Conservation (phyloP, 2,329 filamentous ascomycete genomes). For the Diaporthe eres region DNA sequence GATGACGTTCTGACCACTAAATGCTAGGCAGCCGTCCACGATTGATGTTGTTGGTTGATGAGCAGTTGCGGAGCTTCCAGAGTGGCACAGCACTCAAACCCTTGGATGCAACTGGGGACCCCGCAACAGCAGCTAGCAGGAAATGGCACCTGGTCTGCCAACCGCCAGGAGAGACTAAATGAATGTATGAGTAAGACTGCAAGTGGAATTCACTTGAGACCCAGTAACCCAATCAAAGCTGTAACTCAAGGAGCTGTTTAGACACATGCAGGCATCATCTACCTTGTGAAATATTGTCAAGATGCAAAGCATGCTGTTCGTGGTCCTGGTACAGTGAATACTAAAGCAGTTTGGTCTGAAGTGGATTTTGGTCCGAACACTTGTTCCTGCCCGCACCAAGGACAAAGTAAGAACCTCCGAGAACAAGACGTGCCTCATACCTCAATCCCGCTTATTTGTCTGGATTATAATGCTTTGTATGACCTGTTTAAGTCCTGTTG, state of each 20-base stretch:
- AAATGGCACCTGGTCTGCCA: not conserved
- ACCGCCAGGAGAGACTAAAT: not conserved
- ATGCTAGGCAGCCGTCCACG: not conserved
- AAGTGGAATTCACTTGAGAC: not conserved
- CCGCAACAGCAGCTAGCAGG: not conserved
- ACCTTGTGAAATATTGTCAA: not conserved
- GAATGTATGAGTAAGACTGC: not conserved
- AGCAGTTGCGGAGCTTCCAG: not conserved
- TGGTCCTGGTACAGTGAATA: not conserved
- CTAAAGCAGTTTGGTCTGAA: not conserved
- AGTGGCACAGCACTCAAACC: constrained; percentile 6
- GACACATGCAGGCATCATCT: too few species aligned
- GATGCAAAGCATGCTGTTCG: not conserved
- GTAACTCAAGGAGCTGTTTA: too few species aligned
- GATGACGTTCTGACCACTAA: not conserved
- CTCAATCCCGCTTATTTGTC: too few species aligned
- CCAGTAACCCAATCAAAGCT: not conserved
- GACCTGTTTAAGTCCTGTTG: too few species aligned
- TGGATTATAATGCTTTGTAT: too few species aligned
- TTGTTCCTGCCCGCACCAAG: not conserved
- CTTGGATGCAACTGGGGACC: not conserved
- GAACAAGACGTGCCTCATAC: too few species aligned
- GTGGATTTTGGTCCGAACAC: not conserved
- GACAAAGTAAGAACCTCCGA: too few species aligned
- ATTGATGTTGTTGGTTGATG: constrained; percentile 2